Evolutionary conservation across 768 basidiomycete species (phyloP).

Genomic region (Pisolithus sp.): DNA sequence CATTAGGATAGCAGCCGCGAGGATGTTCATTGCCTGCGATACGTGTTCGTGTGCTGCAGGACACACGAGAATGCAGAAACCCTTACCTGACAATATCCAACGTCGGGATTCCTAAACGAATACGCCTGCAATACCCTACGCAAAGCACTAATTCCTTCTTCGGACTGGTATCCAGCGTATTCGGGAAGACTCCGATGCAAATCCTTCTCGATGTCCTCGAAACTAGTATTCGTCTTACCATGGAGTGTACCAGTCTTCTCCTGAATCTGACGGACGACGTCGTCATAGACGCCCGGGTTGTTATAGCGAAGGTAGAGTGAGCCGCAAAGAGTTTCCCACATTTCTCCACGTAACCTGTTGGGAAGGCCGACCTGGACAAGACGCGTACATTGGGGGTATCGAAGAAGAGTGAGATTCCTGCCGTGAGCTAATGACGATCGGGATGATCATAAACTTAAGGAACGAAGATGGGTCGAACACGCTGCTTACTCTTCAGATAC

Average conservation of each 20-base stretch:
- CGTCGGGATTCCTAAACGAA: conserved; percentile 88
- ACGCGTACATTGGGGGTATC: conserved; percentile 96
- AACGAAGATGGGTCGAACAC: neutral
- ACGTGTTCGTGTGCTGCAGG: neutral
- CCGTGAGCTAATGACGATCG: conserved; percentile 61
- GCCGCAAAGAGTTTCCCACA: conserved; percentile 97
- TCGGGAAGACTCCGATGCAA: conserved; percentile 93
- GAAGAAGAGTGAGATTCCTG: conserved; percentile 87
- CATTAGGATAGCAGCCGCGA: conserved; percentile 94
- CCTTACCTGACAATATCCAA: conserved; percentile 87
- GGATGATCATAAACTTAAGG: neutral
- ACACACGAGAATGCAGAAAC: neutral
- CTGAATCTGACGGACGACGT: conserved; percentile 66
- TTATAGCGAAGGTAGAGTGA: conserved; percentile 86
- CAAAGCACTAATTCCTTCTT: conserved; percentile 78
- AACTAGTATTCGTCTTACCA: conserved; percentile 78
- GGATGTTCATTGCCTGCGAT: conserved; percentile 89
- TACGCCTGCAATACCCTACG: conserved; percentile 92
- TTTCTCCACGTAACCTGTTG: conserved; percentile 88
- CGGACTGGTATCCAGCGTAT: conserved; percentile 91
- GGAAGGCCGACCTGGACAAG: conserved; percentile 96
- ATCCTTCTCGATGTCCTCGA: conserved; percentile 99
- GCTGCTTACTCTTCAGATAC: conserved; percentile 67
- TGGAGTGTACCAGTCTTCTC: conserved; percentile 71
- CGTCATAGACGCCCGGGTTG: conserved; percentile 77